A percentile compares a stretch with the other conserved stretches of the same genome.
These are phyloP conservation scores for Saturnispora halmiae DNA, from an alignment of 805 yeast species.

Conservation along the genomic window DNA sequence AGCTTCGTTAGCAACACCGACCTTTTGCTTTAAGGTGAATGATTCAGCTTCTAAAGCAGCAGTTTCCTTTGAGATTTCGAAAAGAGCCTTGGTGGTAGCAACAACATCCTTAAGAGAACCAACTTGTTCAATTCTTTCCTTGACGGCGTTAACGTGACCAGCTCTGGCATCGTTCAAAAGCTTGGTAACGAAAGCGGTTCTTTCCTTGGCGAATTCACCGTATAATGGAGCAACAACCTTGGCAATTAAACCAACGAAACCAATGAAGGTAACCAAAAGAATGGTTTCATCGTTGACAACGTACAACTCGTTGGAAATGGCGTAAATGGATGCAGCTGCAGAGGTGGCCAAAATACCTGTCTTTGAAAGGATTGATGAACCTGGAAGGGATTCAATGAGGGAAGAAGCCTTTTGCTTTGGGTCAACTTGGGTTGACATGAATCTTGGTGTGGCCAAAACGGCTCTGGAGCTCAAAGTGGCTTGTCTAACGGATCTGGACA, in stretches of 20 bases:
- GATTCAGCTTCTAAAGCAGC: slow-evolving; percentile 91
- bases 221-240: slow-evolving; percentile 91
- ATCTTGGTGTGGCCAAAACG: slow-evolving; percentile 50
- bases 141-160: slow-evolving; percentile 87
- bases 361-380: slow-evolving; percentile 78
- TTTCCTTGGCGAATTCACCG: slow-evolving; percentile 87
- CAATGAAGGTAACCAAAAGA: slow-evolving; percentile 69
- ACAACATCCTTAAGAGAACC: slow-evolving; percentile 87
- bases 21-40: slow-evolving; percentile 86
- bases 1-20: slow-evolving; percentile 82
- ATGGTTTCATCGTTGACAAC: slow-evolving; percentile 92
- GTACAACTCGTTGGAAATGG: slow-evolving; percentile 86
- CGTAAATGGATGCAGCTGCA: slow-evolving; percentile 89
- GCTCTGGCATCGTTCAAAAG: slow-evolving; percentile 81
- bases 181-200: slow-evolving; percentile 41
- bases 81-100: slow-evolving; percentile 80
- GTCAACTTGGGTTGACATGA: slow-evolving; percentile 56
- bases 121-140: slow-evolving; percentile 83
- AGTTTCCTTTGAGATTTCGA: slow-evolving; percentile 93
- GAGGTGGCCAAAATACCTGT: slow-evolving; percentile 93
- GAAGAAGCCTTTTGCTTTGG: slow-evolving; percentile 89
- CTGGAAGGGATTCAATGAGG: slow-evolving; percentile 88
- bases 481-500: slow-evolving; percentile 26
- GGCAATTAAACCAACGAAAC: slow-evolving; percentile 65
- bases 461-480: slow-evolving; percentile 22